These are phyloP conservation scores for Yamadazyma sp. DNA, from an alignment of 1,139 yeast genomes.

Conservation along the genomic window DNA sequence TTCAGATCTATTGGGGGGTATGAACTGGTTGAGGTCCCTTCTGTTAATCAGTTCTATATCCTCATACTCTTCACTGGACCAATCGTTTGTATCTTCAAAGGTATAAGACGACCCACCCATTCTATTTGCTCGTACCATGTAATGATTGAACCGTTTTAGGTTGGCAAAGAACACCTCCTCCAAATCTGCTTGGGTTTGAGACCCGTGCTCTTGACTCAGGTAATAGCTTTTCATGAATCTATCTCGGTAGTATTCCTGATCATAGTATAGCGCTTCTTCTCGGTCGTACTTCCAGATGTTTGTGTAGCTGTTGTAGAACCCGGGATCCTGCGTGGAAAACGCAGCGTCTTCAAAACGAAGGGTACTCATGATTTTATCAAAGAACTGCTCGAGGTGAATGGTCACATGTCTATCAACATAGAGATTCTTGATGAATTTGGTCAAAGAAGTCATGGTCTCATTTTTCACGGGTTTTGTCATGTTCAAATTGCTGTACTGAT, in stretches of 20 bases:
- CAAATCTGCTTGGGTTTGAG: background rate
- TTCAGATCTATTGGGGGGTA: conserved; percentile 1
- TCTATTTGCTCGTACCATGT: background rate
- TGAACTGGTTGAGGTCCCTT: background rate
- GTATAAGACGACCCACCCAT: background rate
- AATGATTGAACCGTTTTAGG: conserved; percentile 2
- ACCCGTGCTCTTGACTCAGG: background rate
- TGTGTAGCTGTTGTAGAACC: conserved; percentile 9
- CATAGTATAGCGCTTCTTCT: conserved; percentile 10
- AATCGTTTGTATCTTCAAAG: background rate
- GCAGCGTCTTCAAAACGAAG: background rate
- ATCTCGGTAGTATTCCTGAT: conserved; percentile 8
- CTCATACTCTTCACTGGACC: conserved; percentile 1
- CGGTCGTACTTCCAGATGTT: conserved; percentile 14
- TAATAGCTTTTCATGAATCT: background rate
- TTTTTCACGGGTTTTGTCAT: conserved; percentile 2
- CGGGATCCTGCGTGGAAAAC: conserved; percentile 7
- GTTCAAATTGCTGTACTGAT: conserved; percentile 4
- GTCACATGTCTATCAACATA: conserved; percentile 6
- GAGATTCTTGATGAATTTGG: conserved; percentile 1
- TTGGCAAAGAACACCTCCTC: background rate
- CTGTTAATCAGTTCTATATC: conserved; percentile 2
- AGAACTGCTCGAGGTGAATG: conserved; percentile 3
- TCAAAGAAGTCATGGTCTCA: conserved; percentile 1
- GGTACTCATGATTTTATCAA: conserved; percentile 5